Base-by-base conservation (phyloP, 768 basidiomycete genomes). In the Panus rudis region DNA sequence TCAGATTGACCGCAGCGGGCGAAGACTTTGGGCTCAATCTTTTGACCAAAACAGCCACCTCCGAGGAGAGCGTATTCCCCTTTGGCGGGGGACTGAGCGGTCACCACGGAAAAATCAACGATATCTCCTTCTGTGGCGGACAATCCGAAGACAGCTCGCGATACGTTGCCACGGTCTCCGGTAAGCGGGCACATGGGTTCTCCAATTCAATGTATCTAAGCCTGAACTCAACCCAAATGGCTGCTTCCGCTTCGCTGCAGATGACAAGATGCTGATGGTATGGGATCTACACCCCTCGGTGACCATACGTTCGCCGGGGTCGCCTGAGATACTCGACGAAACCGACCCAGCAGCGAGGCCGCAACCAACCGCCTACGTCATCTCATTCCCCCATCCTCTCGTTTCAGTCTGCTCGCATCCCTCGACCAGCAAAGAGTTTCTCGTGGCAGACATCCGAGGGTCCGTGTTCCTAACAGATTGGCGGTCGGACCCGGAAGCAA, bases 31-130 rank as follows among this genome's bases (percentile, higher is more conserved):
- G 81, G 30, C 69, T 91, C 0, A 81, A 84, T 57, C 65, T 84
- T 19, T 71, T 90, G 50, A 78, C 78, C 32, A 84, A 79, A 55
- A 64, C 72, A 0, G 62, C 69, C 3, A 58, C 61, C 12, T 58
- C 62, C 4, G 61, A 61, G 11, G 81, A 85, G 52, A 59, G 69
- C 45, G 63, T 81, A 38, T 85, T 81, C 48, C 62, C 75, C 5
- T 90, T 91, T 53, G 88, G 85, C 21, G 86, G 86, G 3, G 85
- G 85, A 1, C 66, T 87, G 24, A 86, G 80, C 50, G 88, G 87
- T 1, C 88, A 91, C 53, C 85, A 88, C 59, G 83, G 79, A 28
- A 77, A 70, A 53, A 69, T 91, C 13, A 89, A 80, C 50, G 86
- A 81, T 50, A 81, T 91, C 70, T 68, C 77, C 19, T 91, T 87